Evolutionary conservation across 805 yeast species (phyloP).

Genomic region (Middelhovenomyces tepae): DNA sequence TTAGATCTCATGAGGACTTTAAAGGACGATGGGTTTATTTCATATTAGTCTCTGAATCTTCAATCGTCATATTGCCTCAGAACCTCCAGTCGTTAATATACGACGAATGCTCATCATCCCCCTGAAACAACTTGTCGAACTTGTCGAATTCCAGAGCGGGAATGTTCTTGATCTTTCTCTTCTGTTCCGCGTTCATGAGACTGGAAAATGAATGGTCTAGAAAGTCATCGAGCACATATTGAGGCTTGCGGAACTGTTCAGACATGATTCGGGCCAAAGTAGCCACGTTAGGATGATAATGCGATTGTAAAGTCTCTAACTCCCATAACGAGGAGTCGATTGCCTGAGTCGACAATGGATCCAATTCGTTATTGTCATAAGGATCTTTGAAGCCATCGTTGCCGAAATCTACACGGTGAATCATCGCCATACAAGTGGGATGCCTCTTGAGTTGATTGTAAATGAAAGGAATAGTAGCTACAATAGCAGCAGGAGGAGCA

Average conservation of each 20-base stretch:
- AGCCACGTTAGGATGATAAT: conserved; percentile 93
- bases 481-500: conserved; percentile 84
- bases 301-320: conserved; percentile 64
- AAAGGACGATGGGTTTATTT: conserved; percentile 2
- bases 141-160: conserved; percentile 61
- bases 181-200: conserved; percentile 46
- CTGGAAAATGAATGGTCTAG: conserved; percentile 80
- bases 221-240: conserved; percentile 88
- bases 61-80: too few relatives aligned
- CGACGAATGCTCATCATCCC: conserved; percentile 9
- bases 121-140: conserved; percentile 15
- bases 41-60: too few relatives aligned
- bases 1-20: conserved; percentile 8
- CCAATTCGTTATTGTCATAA: conserved; percentile 49
- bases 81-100: too few relatives aligned
- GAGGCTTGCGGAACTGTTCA: conserved; percentile 83
- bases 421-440: conserved; percentile 86
- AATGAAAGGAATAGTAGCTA: conserved; percentile 79
- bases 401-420: conserved; percentile 41
- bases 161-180: conserved; percentile 24
- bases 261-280: conserved; percentile 79
- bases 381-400: conserved; percentile 44
- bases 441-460: conserved; percentile 85
- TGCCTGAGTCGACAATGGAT: conserved; percentile 76
- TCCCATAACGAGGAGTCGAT: conserved; percentile 90